These are phyloP conservation scores for Stereocaulon alpinum DNA, from an alignment of 495 filamentous ascomycete species.

Conservation along the genomic window DNA sequence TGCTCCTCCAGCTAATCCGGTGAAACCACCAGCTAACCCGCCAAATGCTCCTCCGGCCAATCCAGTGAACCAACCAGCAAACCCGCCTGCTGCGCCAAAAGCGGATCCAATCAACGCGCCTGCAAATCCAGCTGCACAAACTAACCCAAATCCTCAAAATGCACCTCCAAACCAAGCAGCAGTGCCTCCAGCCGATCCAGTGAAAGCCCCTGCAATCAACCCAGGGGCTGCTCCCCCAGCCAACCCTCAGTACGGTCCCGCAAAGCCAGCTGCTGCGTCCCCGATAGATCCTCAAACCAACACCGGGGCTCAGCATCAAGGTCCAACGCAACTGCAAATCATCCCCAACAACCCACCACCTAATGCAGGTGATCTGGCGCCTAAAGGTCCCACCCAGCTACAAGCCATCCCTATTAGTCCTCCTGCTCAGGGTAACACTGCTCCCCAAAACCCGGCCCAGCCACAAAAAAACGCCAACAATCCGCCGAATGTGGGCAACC, in stretches of 20 bases:
- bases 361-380: not conserved
- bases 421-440: not conserved
- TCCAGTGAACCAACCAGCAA: not conserved
- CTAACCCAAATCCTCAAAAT: not conserved
- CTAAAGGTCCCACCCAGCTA: not conserved
- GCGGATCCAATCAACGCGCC: not conserved
- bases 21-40: not conserved
- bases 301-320: not conserved
- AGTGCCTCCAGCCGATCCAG: not conserved
- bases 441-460: not conserved
- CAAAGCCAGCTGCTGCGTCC: not conserved
- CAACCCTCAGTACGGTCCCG: not conserved
- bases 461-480: not conserved
- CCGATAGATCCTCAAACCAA: not conserved
- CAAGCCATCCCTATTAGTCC: not conserved
- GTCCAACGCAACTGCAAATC: not conserved
- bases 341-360: not conserved
- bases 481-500: not conserved
- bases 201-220: not conserved
- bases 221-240: not conserved
- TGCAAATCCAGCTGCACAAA: not conserved
- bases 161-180: not conserved
- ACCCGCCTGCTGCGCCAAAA: not conserved
- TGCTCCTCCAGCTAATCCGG: too few relatives aligned
- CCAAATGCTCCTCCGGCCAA: not conserved